Base-by-base conservation (phyloP, 2,329 filamentous ascomycete species). In the Fusarium robinianum region DNA sequence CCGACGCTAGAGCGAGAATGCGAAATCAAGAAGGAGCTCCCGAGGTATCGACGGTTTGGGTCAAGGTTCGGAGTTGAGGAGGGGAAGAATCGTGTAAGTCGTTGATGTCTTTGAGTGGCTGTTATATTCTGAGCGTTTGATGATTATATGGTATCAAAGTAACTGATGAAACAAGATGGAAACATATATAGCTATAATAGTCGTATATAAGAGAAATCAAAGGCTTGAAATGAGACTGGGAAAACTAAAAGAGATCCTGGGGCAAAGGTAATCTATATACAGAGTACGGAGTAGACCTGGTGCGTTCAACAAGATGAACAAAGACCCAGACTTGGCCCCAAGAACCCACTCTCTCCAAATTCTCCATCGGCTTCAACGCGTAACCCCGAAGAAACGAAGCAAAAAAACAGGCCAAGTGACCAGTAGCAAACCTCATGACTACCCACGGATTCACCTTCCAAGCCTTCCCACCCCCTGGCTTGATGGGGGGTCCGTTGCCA, bases 251-350 rank as follows among this genome's bases (percentile, higher is more conserved):
- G n/a, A 24, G 32, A 49, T 35, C 17, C 55, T 44, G 47, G 51
- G 52, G 39, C 34, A 36, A 53, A 36, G 43, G 21, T 34, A n/a
- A 55, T 55, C 39, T 55, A 55, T 53, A 55, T 50, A 36, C 53
- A 55, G 22, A 24, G n/a, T n/a, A n/a, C n/a, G n/a, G n/a, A n/a
- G n/a, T n/a, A n/a, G n/a, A n/a, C n/a, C n/a, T n/a, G n/a, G n/a
- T n/a, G n/a, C n/a, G n/a, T n/a, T n/a, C n/a, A 11, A 18, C 39
- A 35, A 45, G 44, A 23, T 14, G n/a, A 23, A 35, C 14, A 16
- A 19, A 22, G 12, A 6, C 27, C 29, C 10, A 25, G 14, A n/a
- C 29, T n/a, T n/a, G n/a, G n/a, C 31, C 14, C 30, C 38, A 24
- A 36, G 11, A 33, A 32, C 15, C 37, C 37, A 32, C 38, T 25